These are phyloP conservation scores for Forsythia viridissima DNA, from an alignment of 257 asterid genomes.

Conservation along the genomic window DNA sequence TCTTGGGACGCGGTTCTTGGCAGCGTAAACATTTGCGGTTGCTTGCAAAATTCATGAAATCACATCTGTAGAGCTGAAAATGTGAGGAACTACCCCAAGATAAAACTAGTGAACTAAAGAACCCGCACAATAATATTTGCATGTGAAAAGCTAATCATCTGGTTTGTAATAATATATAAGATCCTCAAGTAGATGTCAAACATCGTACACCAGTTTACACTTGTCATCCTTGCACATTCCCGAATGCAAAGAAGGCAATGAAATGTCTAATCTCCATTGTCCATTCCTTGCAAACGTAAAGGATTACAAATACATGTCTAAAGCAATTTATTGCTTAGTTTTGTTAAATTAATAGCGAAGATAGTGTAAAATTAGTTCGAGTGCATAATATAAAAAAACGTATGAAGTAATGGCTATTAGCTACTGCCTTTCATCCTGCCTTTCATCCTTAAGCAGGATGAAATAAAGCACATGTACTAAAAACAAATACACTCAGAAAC, in stretches of 20 bases:
- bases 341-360: neutral
- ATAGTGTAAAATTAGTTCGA: neutral
- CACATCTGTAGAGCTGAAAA: conserved; percentile 53
- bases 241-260: neutral
- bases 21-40: conserved; percentile 67
- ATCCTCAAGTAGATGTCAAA: neutral
- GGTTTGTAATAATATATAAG: too few species aligned
- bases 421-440: too few species aligned
- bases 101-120: neutral
- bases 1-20: conserved; percentile 60
- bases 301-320: neutral
- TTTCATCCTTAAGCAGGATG: neutral
- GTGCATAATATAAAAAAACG: neutral
- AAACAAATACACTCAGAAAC: neutral
- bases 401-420: neutral
- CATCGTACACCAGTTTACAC: too few species aligned
- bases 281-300: neutral
- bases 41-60: conserved; percentile 77
- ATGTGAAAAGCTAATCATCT: neutral
- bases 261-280: neutral
- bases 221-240: neutral
- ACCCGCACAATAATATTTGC: neutral
- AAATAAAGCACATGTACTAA: conserved; percentile 11
- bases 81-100: conserved; percentile 15
- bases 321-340: neutral